phyloP scores from a whole-genome alignment of 2,329 filamentous ascomycete genomes.

The Phoma sp. region DNA sequence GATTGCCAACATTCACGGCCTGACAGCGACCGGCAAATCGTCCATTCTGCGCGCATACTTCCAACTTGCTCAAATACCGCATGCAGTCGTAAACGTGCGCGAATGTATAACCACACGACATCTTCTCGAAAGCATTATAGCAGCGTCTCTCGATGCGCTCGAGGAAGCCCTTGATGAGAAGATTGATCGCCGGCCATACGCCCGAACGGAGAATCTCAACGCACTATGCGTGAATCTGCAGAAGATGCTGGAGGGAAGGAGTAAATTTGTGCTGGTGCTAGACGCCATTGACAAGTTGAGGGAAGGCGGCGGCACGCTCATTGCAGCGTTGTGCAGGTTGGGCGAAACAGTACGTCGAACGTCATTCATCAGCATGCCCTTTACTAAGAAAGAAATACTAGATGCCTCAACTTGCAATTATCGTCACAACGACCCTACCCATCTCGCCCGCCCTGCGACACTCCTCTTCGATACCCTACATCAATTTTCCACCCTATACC shows the following conservation, averaged over 20 bases:
- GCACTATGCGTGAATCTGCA: slow-evolving; percentile 75
- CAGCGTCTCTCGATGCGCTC: slow-evolving; percentile 53
- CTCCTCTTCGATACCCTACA: slow-evolving; percentile 71
- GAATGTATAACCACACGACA: slow-evolving; percentile 82
- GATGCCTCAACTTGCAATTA: slow-evolving; percentile 77
- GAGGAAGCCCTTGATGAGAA: slow-evolving; percentile 49
- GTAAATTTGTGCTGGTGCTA: slow-evolving; percentile 79
- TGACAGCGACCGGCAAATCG: slow-evolving; percentile 86
- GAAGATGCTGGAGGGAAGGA: slow-evolving; percentile 62
- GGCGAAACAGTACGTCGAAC: slow-evolving; percentile 71
- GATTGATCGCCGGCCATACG: slow-evolving; percentile 54
- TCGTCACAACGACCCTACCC: slow-evolving; percentile 78
- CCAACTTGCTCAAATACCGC: slow-evolving; percentile 55
- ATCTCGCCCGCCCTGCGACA: slow-evolving; percentile 70
- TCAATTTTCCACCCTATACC: slow-evolving; percentile 84
- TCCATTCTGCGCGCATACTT: slow-evolving; percentile 70
- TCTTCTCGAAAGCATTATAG: slow-evolving; percentile 73
- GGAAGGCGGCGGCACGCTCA: slow-evolving; percentile 77
- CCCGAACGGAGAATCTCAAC: slow-evolving; percentile 80
- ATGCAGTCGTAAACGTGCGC: slow-evolving; percentile 69
- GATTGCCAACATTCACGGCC: slow-evolving; percentile 80
- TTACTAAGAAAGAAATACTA: slow-evolving; percentile 45
- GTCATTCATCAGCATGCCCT: background rate
- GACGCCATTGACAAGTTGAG: slow-evolving; percentile 86
- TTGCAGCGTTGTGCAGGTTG: slow-evolving; percentile 80